phyloP scores from a whole-genome alignment of 2,329 filamentous ascomycete genomes.

The Pseudopyricularia cyperi region DNA sequence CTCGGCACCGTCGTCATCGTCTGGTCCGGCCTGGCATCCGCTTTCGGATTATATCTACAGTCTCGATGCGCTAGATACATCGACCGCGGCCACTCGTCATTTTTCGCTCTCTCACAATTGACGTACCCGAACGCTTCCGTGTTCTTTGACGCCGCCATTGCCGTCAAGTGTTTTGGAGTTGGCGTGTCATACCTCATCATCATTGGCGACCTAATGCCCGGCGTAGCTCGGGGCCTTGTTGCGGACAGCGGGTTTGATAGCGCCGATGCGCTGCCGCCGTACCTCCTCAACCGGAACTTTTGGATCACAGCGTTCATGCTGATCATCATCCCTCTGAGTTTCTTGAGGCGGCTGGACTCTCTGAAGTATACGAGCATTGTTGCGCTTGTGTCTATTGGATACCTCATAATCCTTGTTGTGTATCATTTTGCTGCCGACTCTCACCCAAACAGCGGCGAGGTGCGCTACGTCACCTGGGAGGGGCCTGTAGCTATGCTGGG shows the following conservation, averaged over 20 bases:
- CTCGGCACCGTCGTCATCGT: constrained; percentile 74
- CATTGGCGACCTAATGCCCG: constrained; percentile 96
- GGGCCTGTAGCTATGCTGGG: constrained; percentile 68
- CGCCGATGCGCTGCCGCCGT: constrained; percentile 42
- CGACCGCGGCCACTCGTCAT: constrained; percentile 76
- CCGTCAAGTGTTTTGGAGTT: constrained; percentile 95
- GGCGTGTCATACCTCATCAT: constrained; percentile 97
- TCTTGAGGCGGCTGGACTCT: constrained; percentile 81
- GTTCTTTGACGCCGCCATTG: constrained; percentile 89
- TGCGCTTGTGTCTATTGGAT: constrained; percentile 84
- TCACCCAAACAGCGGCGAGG: constrained; percentile 54
- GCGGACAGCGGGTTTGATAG: background rate
- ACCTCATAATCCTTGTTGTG: constrained; percentile 82
- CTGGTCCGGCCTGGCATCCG: constrained; percentile 81
- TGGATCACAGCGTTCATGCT: constrained; percentile 99
- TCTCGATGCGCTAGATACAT: constrained; percentile 86
- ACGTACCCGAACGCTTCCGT: constrained; percentile 95
- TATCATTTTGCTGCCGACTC: constrained; percentile 83
- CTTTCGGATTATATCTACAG: constrained; percentile 91
- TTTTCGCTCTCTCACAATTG: constrained; percentile 93
- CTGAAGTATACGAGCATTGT: constrained; percentile 94
- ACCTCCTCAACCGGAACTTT: constrained; percentile 80
- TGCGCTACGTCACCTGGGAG: constrained; percentile 67
- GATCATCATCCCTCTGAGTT: constrained; percentile 86
- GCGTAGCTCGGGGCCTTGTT: constrained; percentile 68